Conservation (phyloP, 2,329 filamentous ascomycete genomes). For the Exophiala sideris region DNA sequence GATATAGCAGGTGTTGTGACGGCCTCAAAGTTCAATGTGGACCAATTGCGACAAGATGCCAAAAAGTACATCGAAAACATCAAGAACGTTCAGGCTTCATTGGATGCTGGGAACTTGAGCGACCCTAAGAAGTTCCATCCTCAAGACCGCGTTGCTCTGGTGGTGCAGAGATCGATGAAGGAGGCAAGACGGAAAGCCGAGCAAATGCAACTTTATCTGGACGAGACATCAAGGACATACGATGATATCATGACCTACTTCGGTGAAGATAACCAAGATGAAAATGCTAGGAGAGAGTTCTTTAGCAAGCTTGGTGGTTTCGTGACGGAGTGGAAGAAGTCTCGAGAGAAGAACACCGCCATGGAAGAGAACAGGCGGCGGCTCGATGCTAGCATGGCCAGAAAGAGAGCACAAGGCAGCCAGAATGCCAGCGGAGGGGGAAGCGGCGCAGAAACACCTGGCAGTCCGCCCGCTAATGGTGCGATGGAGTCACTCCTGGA, state of each 20-base stretch:
- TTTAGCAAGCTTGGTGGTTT: conserved; percentile 91
- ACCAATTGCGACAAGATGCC: conserved; percentile 82
- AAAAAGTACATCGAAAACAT: conserved; percentile 93
- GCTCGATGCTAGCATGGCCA: conserved; percentile 89
- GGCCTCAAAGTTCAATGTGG: conserved; percentile 89
- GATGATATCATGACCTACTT: conserved; percentile 97
- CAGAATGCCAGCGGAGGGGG: conserved; percentile 37
- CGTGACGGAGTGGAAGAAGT: conserved; percentile 93
- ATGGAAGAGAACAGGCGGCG: conserved; percentile 78
- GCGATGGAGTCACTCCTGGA: conserved; percentile 95
- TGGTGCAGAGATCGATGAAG: conserved; percentile 93
- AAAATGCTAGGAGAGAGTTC: conserved; percentile 91
- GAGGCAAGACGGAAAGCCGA: conserved; percentile 93
- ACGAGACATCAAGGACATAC: conserved; percentile 87
- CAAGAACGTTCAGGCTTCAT: conserved; percentile 84
- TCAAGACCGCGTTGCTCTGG: conserved; percentile 86
- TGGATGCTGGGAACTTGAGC: conserved; percentile 90
- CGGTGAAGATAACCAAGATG: conserved; percentile 87
- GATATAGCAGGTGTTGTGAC: conserved; percentile 78
- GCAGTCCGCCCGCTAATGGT: conserved; percentile 70
- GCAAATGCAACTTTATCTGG: conserved; percentile 88
- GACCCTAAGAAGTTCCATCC: conserved; percentile 98
- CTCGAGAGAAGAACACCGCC: conserved; percentile 82
- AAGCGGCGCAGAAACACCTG: conserved; percentile 24
- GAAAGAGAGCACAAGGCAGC: conserved; percentile 65